A percentile compares a stretch with the other conserved stretches of the same genome.
Conservation (phyloP, 306 rosid genomes). For the Betula pendula region DNA sequence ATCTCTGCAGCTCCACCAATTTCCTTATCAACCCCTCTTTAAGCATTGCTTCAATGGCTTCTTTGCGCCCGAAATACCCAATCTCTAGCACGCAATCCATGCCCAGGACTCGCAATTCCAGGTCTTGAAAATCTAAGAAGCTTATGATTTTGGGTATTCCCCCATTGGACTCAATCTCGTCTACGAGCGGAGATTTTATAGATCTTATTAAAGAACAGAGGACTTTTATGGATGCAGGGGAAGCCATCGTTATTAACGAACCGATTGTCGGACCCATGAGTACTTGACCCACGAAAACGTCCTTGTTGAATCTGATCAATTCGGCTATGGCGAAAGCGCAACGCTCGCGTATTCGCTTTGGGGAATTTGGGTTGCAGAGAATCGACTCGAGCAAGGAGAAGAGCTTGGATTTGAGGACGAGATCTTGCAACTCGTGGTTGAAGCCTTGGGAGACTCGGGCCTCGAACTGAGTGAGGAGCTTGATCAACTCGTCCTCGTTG, state of each 20-base stretch:
- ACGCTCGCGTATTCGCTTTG: constrained; percentile 49
- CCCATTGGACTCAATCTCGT: constrained; percentile 69
- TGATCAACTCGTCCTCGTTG: constrained; percentile 35
- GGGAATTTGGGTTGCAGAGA: constrained; percentile 43
- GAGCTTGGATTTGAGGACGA: constrained; percentile 58
- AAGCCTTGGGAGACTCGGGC: constrained; percentile 63
- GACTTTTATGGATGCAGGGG: constrained; percentile 48
- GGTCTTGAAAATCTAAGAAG: constrained; percentile 38
- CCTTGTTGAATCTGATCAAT: constrained; percentile 75
- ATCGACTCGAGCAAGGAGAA: constrained; percentile 47
- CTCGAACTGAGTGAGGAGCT: constrained; percentile 52
- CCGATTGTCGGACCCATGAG: constrained; percentile 55
- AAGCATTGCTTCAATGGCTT: constrained; percentile 79
- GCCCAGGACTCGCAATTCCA: constrained; percentile 42
- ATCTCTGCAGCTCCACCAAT: constrained; percentile 73
- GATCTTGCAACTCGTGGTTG: constrained; percentile 64
- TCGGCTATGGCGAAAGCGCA: constrained; percentile 47
- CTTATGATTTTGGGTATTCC: constrained; percentile 54
- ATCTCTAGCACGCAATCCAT: constrained; percentile 71
- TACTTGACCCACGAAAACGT: constrained; percentile 84
- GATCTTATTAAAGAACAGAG: constrained; percentile 53
- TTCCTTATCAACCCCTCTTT: constrained; percentile 62
- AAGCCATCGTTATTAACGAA: constrained; percentile 51
- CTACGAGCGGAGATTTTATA: constrained; percentile 82
- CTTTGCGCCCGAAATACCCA: constrained; percentile 88